Conservation (phyloP, 805 yeast genomes). For the Blastobotrys muscicola region DNA sequence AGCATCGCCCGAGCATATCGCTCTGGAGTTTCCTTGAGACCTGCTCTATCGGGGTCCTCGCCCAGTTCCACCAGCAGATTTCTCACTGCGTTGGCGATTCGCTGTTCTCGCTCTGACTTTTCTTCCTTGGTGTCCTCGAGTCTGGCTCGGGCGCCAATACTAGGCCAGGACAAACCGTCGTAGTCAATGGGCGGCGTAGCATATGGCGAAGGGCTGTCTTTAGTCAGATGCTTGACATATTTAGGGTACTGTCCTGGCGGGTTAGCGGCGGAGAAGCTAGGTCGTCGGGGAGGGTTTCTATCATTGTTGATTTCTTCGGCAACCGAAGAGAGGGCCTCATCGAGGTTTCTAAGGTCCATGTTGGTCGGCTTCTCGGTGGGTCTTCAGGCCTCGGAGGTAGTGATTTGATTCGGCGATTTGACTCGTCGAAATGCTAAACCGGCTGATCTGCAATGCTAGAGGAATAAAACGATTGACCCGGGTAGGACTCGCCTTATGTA, state of each 20-base stretch:
- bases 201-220: conserved; percentile 45
- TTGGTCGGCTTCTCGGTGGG: too few relatives aligned
- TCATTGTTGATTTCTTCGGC: not conserved
- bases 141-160: conserved; percentile 70
- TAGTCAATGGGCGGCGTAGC: conserved; percentile 81
- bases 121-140: conserved; percentile 62
- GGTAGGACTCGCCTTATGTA: too few relatives aligned
- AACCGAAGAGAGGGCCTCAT: too few relatives aligned
- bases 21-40: conserved; percentile 87
- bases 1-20: conserved; percentile 95
- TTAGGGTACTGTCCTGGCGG: conserved; percentile 18
- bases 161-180: conserved; percentile 93
- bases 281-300: conserved; percentile 6
- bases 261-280: conserved; percentile 9
- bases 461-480: too few relatives aligned
- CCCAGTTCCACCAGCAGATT: conserved; percentile 71
- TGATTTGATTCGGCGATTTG: too few relatives aligned
- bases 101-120: conserved; percentile 50
- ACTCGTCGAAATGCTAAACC: too few relatives aligned
- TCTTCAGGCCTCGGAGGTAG: too few relatives aligned
- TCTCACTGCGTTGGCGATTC: conserved; percentile 80
- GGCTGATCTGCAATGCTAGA: too few relatives aligned
- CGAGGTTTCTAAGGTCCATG: too few relatives aligned
- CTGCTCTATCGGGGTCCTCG: conserved; percentile 83
- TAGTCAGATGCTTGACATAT: conserved; percentile 15